Base-by-base conservation (phyloP, 768 basidiomycete genomes). In the Lactarius sp. region DNA sequence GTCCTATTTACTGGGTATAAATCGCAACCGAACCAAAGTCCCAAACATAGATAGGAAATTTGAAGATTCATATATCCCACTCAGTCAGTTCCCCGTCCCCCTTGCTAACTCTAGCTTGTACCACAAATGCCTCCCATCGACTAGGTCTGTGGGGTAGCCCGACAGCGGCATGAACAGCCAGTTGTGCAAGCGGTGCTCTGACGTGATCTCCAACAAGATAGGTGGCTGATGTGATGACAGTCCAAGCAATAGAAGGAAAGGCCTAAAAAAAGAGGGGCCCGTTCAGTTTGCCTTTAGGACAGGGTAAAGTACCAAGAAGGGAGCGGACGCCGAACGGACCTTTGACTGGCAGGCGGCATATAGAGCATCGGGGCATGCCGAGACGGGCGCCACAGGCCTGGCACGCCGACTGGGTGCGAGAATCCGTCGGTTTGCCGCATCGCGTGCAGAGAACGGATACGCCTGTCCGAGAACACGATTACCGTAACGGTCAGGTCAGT, bases 341-440 rank as follows among this genome's bases (percentile, higher is more conserved):
- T 80, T 84, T 88, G 61, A 87, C 84, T 6, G 88, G 86, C 36
- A 92, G 80, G 53, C 89, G 80, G 71, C 91, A 92, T 18, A 92
- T 80, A 0, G 88, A 82, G 70, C 91, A 93, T 6, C 73, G 74
- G 2, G 84, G 76, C 71, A 78, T 79, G 5, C 74, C 75, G 49
- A 74, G 78, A n/a, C 75, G 73, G 9, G 73, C 74, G 59, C 74
- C 76, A 64, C 81, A 85, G 34, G 73, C 70, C 31, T 73, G 69
- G 69, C 84, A 89, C 8, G 42, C 16, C 12, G 73, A 72, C 66
- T 85, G 87, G 33, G 70, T 70, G 1, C 71, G 71, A 66, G 86
- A 88, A 13, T 77, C 71, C 2, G 62, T 63, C n/a, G 61, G 56
- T 27, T 62, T 59, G 44, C 70, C 65, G 53, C 69, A 68, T 22